A percentile compares a stretch with the other conserved stretches of the same genome.
phyloP scores from a whole-genome alignment of 2,329 filamentous ascomycete genomes.

The Uncinocarpus reesii region DNA sequence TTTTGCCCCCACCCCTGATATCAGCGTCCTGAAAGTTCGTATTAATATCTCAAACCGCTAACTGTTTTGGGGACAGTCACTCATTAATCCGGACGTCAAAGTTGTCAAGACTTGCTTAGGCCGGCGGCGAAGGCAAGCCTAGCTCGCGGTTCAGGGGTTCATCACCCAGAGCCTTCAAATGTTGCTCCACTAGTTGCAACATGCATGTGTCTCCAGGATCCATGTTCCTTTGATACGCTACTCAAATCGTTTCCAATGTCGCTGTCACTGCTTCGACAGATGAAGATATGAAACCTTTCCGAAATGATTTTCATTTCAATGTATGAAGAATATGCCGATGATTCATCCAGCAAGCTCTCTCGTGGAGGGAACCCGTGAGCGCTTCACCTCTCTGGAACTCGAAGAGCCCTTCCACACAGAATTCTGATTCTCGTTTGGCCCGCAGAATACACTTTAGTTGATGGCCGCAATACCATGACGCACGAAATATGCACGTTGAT shows the following conservation, averaged over 20 bases:
- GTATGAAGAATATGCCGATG: slow-evolving; percentile 7
- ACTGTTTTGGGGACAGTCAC: slow-evolving; percentile 8
- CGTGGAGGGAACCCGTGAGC: not conserved
- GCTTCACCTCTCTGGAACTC: not conserved
- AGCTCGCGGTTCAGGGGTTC: slow-evolving; percentile 9
- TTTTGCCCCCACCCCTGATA: slow-evolving; percentile 6
- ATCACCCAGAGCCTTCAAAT: not conserved
- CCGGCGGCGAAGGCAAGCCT: slow-evolving; percentile 7
- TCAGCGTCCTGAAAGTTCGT: slow-evolving; percentile 9
- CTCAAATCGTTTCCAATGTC: slow-evolving; percentile 8
- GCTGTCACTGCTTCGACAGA: slow-evolving; percentile 6
- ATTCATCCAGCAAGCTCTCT: slow-evolving; percentile 1
- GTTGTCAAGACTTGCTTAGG: slow-evolving; percentile 9
- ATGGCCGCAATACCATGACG: not conserved
- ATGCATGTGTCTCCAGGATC: slow-evolving; percentile 3
- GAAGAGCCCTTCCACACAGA: not conserved
- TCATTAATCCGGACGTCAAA: slow-evolving; percentile 7
- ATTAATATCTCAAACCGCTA: slow-evolving; percentile 12
- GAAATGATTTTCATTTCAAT: slow-evolving; percentile 6
- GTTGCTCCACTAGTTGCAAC: slow-evolving; percentile 11
- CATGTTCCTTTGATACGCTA: slow-evolving; percentile 10
- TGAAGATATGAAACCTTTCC: slow-evolving; percentile 8
- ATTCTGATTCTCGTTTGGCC: not conserved
- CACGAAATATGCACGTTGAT: not conserved
- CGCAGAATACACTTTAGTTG: not conserved